phyloP scores from a whole-genome alignment of 371 early-diverging fungal genomes.

The Apophysomyces variabilis region DNA sequence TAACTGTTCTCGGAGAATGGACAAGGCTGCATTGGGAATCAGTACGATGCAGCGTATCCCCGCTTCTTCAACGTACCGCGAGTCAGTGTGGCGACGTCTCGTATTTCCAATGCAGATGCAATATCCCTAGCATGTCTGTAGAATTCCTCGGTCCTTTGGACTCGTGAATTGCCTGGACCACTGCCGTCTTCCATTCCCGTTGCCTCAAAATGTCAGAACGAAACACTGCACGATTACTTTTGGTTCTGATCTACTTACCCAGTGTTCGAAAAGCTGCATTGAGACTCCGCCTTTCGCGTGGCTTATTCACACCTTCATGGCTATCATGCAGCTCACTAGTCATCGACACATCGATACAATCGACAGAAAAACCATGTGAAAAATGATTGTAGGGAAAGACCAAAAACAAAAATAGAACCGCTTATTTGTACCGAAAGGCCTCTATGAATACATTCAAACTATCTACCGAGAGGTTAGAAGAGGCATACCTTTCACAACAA shows the following conservation, averaged over 20 bases:
- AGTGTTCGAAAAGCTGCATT: background rate
- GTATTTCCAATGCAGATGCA: background rate
- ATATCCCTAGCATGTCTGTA: background rate
- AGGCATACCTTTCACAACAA: no score
- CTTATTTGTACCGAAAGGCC: no score
- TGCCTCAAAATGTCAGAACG: background rate
- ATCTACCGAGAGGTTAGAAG: no score
- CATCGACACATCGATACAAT: no score
- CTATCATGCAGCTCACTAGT: no score
- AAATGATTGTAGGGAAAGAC: no score
- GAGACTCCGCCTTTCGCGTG: background rate
- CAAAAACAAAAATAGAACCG: no score
- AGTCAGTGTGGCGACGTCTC: background rate
- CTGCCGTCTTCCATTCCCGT: background rate
- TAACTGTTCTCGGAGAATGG: constrained; percentile 38
- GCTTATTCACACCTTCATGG: background rate
- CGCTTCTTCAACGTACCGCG: background rate
- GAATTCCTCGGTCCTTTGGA: background rate
- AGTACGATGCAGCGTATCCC: background rate
- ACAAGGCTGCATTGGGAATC: constrained; percentile 21
- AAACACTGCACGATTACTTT: background rate
- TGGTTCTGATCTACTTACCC: background rate
- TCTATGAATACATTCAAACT: no score
- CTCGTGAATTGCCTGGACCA: background rate
- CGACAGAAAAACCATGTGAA: no score